These are phyloP conservation scores for Boletus insuetus DNA, from an alignment of 768 basidiomycete genomes.

Conservation along the genomic window DNA sequence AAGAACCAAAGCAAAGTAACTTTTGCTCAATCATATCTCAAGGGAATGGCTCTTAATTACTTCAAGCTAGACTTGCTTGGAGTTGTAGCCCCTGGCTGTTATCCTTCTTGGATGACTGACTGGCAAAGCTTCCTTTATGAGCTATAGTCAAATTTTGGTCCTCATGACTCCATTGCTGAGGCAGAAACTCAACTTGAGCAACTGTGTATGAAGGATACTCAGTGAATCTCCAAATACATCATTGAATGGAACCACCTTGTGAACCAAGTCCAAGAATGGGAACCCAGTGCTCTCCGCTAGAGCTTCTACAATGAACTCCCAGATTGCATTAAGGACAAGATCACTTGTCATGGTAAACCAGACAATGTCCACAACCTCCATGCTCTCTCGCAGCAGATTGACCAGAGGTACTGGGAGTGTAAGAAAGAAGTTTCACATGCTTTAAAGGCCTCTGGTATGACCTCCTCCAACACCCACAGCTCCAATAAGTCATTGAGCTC, in stretches of 20 bases:
- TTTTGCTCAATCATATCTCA: neutral
- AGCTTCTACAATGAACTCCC: neutral
- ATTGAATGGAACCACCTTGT: neutral
- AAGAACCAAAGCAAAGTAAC: neutral
- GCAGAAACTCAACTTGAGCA: neutral
- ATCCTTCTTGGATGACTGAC: neutral
- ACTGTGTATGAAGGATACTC: neutral
- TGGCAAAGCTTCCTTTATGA: neutral
- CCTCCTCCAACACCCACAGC: too few relatives aligned
- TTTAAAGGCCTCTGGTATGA: too few relatives aligned
- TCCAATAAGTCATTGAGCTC: too few relatives aligned
- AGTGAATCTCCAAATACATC: neutral
- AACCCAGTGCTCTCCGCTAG: neutral
- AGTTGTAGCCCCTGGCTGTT: neutral
- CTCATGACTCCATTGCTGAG: neutral
- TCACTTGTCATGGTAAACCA: neutral
- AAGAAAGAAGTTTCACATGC: neutral
- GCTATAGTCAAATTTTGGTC: neutral
- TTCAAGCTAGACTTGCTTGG: neutral
- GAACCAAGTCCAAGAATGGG: neutral
- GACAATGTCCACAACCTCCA: neutral
- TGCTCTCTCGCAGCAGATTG: neutral
- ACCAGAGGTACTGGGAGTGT: neutral
- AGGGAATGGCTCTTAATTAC: neutral
- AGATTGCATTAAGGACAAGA: neutral